Conservation (phyloP, 768 basidiomycete species). For the Russula foetens region DNA sequence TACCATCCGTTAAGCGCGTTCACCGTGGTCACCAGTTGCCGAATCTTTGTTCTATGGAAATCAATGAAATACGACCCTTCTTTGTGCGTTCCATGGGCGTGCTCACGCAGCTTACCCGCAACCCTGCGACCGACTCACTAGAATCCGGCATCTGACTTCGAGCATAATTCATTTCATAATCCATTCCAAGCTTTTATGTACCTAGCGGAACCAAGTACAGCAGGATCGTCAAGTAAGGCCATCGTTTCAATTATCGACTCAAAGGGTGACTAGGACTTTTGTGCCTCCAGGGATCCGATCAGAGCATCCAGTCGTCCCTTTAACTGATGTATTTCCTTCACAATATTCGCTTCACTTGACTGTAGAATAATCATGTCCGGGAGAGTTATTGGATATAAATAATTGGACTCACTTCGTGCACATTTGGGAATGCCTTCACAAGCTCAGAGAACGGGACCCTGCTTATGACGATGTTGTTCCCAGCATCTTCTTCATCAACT, state of each 20-base stretch:
- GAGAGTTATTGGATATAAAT: slow-evolving; percentile 4
- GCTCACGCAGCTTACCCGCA: slow-evolving; percentile 45
- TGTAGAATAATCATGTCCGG: slow-evolving; percentile 24
- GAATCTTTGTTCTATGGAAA: slow-evolving; percentile 83
- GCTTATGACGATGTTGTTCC: slow-evolving; percentile 54
- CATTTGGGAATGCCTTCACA: slow-evolving; percentile 66
- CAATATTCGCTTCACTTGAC: slow-evolving; percentile 63
- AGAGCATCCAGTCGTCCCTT: slow-evolving; percentile 36
- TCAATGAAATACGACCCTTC: slow-evolving; percentile 89
- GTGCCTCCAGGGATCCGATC: slow-evolving; percentile 29
- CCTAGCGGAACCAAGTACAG: neutral
- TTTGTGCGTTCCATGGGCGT: slow-evolving; percentile 77
- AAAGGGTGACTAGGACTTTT: slow-evolving; percentile 9
- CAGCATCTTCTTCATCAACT: slow-evolving; percentile 46
- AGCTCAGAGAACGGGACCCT: slow-evolving; percentile 64
- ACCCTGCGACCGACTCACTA: slow-evolving; percentile 16
- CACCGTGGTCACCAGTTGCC: slow-evolving; percentile 46
- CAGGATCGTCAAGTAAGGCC: neutral
- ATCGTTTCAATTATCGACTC: neutral
- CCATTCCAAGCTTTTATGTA: neutral
- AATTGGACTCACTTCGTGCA: slow-evolving; percentile 44
- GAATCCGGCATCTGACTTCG: neutral
- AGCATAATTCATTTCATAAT: neutral
- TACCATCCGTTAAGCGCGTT: neutral
- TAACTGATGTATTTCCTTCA: slow-evolving; percentile 54